These are phyloP conservation scores for Fusarium pilosicola DNA, from an alignment of 2,329 filamentous ascomycete genomes.

Conservation along the genomic window DNA sequence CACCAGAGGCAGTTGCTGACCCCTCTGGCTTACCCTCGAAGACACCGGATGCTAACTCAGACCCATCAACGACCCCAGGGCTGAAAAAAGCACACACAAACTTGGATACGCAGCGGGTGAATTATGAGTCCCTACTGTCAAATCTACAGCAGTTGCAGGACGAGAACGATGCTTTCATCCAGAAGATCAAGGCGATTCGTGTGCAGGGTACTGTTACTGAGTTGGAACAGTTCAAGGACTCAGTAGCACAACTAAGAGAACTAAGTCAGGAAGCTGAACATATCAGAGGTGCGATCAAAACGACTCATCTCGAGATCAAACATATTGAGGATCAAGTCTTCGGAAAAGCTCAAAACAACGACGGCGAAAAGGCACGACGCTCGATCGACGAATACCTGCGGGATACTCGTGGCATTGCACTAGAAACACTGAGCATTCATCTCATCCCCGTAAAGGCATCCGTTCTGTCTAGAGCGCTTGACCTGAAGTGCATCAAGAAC, in stretches of 20 bases:
- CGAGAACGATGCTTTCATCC: slow-evolving; percentile 43
- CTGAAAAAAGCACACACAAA: slow-evolving; percentile 23
- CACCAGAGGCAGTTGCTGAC: not conserved
- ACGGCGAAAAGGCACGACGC: slow-evolving; percentile 34
- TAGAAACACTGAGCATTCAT: slow-evolving; percentile 65
- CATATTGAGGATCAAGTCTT: slow-evolving; percentile 44
- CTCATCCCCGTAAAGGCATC: slow-evolving; percentile 69
- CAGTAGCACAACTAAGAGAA: slow-evolving; percentile 42
- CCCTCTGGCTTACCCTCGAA: not conserved
- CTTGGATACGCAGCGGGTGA: slow-evolving; percentile 46
- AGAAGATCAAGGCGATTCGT: slow-evolving; percentile 46
- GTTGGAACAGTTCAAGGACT: slow-evolving; percentile 41
- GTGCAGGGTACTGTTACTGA: slow-evolving; percentile 37
- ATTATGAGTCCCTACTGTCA: slow-evolving; percentile 48
- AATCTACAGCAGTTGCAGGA: slow-evolving; percentile 48
- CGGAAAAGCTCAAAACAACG: slow-evolving; percentile 27
- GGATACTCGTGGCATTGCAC: slow-evolving; percentile 65
- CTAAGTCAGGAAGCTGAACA: slow-evolving; percentile 48
- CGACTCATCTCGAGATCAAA: slow-evolving; percentile 51
- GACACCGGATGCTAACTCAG: not conserved
- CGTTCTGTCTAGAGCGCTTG: slow-evolving; percentile 65
- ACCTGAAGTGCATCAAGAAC: slow-evolving; percentile 64
- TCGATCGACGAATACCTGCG: slow-evolving; percentile 64
- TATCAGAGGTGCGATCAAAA: slow-evolving; percentile 49
- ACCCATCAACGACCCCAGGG: not conserved